These are phyloP conservation scores for Polygonum maritimum DNA, from an alignment of 148 eudicot species.

Conservation along the genomic window DNA sequence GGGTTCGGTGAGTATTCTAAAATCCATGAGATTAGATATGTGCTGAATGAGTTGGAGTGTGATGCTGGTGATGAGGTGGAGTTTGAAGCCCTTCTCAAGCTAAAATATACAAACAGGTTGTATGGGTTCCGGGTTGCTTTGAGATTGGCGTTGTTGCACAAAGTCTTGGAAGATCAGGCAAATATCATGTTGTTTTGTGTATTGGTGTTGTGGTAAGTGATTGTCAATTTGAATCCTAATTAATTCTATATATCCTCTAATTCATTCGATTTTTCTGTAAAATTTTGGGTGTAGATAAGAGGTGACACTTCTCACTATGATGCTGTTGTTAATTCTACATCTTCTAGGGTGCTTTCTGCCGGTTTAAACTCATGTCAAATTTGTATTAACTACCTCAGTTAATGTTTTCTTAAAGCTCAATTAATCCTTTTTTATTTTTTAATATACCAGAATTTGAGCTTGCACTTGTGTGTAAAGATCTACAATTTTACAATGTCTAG, in stretches of 20 bases:
- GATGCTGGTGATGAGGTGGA: constrained; percentile 45
- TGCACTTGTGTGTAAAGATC: not conserved
- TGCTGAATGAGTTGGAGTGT: constrained; percentile 42
- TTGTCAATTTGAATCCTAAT: not conserved
- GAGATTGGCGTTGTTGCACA: constrained; percentile 93
- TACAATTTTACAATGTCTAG: not conserved
- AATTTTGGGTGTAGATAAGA: constrained; percentile 42
- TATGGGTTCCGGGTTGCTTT: constrained; percentile 98
- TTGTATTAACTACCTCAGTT: not conserved
- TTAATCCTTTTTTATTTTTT: not conserved
- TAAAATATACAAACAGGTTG: constrained; percentile 46
- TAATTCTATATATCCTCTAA: not conserved
- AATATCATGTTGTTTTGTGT: constrained; percentile 77
- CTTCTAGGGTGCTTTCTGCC: constrained; percentile 89
- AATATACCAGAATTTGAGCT: not conserved
- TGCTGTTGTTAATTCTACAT: constrained; percentile 88
- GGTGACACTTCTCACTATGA: constrained; percentile 95
- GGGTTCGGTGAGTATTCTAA: constrained; percentile 35
- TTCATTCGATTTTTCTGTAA: not conserved
- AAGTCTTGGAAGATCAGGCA: constrained; percentile 74
- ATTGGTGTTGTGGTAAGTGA: constrained; percentile 92
- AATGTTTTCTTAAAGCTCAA: not conserved
- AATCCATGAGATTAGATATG: constrained; percentile 54
- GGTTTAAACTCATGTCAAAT: constrained; percentile 73
- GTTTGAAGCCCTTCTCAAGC: constrained; percentile 78